Conservation (phyloP, 2,329 filamentous ascomycete species). For the Botrytis pseudocinerea region DNA sequence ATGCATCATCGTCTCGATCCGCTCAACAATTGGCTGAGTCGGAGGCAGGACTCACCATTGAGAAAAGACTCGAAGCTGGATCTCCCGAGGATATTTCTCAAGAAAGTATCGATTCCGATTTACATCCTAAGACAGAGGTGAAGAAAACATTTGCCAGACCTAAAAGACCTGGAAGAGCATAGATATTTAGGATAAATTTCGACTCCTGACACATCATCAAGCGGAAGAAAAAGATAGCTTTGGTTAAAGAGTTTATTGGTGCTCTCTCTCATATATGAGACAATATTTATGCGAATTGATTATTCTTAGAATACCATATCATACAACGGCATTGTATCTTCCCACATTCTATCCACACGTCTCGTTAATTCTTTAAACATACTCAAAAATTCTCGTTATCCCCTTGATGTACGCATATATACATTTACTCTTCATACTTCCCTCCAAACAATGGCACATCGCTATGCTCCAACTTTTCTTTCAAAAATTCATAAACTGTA, state of each 20-base stretch:
- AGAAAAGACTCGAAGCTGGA: constrained; percentile 70
- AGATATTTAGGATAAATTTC: constrained; percentile 18
- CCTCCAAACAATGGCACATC: constrained; percentile 60
- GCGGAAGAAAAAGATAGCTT: constrained; percentile 5
- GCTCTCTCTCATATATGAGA: background rate
- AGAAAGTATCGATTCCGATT: constrained; percentile 62
- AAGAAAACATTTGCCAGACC: constrained; percentile 74
- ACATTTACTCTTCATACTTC: constrained; percentile 64
- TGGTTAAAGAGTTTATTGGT: constrained; percentile 22
- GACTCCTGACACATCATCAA: background rate
- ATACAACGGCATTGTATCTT: background rate
- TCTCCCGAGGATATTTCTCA: constrained; percentile 71
- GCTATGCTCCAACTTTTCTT: constrained; percentile 67
- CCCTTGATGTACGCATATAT: background rate
- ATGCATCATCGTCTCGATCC: constrained; percentile 68
- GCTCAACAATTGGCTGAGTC: constrained; percentile 66
- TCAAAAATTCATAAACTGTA: constrained; percentile 76
- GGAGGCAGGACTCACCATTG: constrained; percentile 64
- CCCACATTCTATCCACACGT: background rate
- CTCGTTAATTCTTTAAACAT: background rate
- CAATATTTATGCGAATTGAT: background rate
- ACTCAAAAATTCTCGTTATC: background rate
- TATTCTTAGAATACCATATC: background rate
- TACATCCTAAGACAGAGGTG: constrained; percentile 65
- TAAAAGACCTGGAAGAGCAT: constrained; percentile 66